Base-by-base conservation (phyloP, 257 asterid species). In the Eustoma russellianum region DNA sequence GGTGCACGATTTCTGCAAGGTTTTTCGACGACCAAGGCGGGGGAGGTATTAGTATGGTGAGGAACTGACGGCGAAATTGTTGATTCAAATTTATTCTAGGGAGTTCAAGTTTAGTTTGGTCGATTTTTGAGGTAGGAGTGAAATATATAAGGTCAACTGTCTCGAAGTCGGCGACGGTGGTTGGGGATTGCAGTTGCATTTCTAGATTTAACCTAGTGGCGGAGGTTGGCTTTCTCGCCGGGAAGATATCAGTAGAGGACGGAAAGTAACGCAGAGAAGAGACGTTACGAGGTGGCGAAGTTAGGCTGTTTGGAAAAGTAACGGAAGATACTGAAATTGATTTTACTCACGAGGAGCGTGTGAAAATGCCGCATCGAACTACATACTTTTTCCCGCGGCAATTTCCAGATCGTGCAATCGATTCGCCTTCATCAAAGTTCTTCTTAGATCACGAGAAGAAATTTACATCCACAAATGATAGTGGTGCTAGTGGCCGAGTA, bases 301-400 rank as follows among this genome's bases (percentile, higher is more conserved):
- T 53, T 65, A 48, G 30, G 57, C 53, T 15, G 41, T 41, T 16
- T 41, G 6, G 24, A 12, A 2, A 38, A 12, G 35, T 13, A 16
- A 10, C 9, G 33, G 13, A 10, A 13, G 33, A 17, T 50, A 17
- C 41, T 17, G 40, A 33, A n/a, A 38, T 41, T 17, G 48, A 46
- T 58, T 47, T 41, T 12, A 53, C 43, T 74, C 84, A 75, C 92
- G 88, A 57, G 84, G 61, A 44, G 60, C 43, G 56, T 56, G 67
- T 52, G 71, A 70, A 58, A 77, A 91, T 91, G 98, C 98, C 98
- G 69, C 98, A 91, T 70, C 75, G 94, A 62, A 77, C 98, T 1
- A 82, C 96, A 18, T 91, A 91, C 81, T 64, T 91, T 51, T 91
- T 91, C 38, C 94, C 96, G 0, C 63, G 96, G 79, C 89, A 91